Evolutionary conservation across 1,284 basidiomycete genomes (phyloP), one percentile per base, ranked within the genome.

Genomic region (Phellopilus nigrolimitatus): DNA sequence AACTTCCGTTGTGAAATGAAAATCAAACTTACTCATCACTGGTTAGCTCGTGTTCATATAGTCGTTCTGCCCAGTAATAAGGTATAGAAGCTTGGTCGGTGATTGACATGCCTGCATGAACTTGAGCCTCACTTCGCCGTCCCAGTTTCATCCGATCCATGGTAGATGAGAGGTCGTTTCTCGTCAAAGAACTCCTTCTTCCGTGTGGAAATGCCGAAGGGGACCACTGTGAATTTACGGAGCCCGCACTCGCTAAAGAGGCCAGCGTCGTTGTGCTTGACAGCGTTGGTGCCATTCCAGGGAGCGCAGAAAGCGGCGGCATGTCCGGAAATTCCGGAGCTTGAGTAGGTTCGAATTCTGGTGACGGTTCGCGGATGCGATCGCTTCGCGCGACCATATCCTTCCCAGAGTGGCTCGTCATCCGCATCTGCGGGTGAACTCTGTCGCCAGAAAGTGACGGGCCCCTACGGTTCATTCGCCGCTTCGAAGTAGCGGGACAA

Each of bases 81-180:
- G 82, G 76, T 45, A 80, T 80, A 78, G 88, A 80, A 49, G 80
- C 75, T 59, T 82, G 74, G 55, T 81, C 76, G 31, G 73, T 67
- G 1, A 74, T 67, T 6, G 69, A 59, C 7, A 73, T 59, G 8
- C 64, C 57, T 5, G 62, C 57, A 30, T 77, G 75, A 19, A 67
- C 59, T 13, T 75, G 76, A 59, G 54, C 59, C 41, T 59, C 39
- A 67, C 59, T 53, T 15, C 67, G 60, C 4, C 71, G 70, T 36
- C 74, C 72, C 2, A 82, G 68, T 9, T 72, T 78, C 79, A 82
- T 81, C 37, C 79, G 71, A 60, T 85, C 81, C 71, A 84, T 71
- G 3, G 78, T 82, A 25, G 75, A 66, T 54, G 75, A 82, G 37
- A 81, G 64, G 49, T 84, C 83, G 57, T 78, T 78, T 38, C 82